Percentiles rank a stretch among this genome's conserved stretches.
phyloP scores from a whole-genome alignment of 805 yeast species.

The Millerozyma miso region DNA sequence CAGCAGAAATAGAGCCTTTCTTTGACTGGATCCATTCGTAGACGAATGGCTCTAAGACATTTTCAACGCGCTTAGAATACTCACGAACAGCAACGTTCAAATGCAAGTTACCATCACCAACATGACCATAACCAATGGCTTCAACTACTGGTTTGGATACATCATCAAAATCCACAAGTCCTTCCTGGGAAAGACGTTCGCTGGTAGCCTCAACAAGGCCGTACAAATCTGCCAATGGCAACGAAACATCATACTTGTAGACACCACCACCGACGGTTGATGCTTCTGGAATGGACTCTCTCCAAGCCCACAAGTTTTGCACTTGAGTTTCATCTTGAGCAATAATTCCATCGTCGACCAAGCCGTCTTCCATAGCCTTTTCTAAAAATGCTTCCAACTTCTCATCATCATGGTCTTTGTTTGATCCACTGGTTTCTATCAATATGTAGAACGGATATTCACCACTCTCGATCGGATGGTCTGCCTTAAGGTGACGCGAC shows the following conservation, averaged over 20 bases:
- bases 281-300: conserved; percentile 92
- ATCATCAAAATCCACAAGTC: conserved; percentile 55
- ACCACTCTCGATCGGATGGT: conserved; percentile 73
- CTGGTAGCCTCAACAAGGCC: conserved; percentile 78
- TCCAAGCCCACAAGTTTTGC: conserved; percentile 86
- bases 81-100: conserved; percentile 87
- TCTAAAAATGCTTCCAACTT: conserved; percentile 85
- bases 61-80: conserved; percentile 75
- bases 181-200: conserved; percentile 50
- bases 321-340: conserved; percentile 94
- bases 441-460: conserved; percentile 85
- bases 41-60: conserved; percentile 85
- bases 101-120: conserved; percentile 96
- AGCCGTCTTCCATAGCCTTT: conserved; percentile 74
- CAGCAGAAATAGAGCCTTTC: conserved; percentile 91
- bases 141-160: conserved; percentile 75
- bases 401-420: conserved; percentile 87
- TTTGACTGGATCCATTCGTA: conserved; percentile 78
- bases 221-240: conserved; percentile 79
- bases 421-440: conserved; percentile 95
- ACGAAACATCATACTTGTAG: conserved; percentile 92
- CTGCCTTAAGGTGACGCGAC: conserved; percentile 50
- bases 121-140: conserved; percentile 96
- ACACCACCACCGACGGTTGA: conserved; percentile 86
- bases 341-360: conserved; percentile 88